A percentile compares a stretch with the other conserved stretches of the same genome.
phyloP scores from a whole-genome alignment of 2,329 filamentous ascomycete species.

The Calonectria henricotiae region DNA sequence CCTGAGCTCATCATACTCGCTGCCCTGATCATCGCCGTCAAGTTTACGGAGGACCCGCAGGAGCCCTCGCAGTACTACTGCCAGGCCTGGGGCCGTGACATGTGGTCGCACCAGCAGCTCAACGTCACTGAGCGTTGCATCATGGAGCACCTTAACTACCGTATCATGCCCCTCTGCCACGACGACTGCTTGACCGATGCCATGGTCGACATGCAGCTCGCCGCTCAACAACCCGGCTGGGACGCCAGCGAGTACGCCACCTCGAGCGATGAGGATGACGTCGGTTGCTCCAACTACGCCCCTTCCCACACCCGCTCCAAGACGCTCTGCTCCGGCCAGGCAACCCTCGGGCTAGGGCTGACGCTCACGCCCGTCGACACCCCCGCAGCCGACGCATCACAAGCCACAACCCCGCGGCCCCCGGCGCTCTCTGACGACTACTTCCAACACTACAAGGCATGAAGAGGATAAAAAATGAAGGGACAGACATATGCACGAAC shows the following conservation, averaged over 20 bases:
- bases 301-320: slow-evolving; percentile 58
- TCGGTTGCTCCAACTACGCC: slow-evolving; percentile 50
- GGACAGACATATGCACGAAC: slow-evolving; percentile 33
- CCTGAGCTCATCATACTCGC: slow-evolving; percentile 77
- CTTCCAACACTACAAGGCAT: slow-evolving; percentile 49
- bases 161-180: slow-evolving; percentile 74
- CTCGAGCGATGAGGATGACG: slow-evolving; percentile 51
- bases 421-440: slow-evolving; percentile 47
- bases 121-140: slow-evolving; percentile 77
- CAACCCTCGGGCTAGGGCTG: slow-evolving; percentile 48
- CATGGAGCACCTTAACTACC: slow-evolving; percentile 76
- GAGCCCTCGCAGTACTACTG: slow-evolving; percentile 70
- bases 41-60: slow-evolving; percentile 76
- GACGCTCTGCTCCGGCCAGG: slow-evolving; percentile 53
- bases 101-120: slow-evolving; percentile 76
- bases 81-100: slow-evolving; percentile 67
- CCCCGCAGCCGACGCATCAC: slow-evolving; percentile 41
- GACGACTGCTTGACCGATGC: slow-evolving; percentile 72
- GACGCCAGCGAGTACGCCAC: slow-evolving; percentile 53
- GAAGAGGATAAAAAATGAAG: slow-evolving; percentile 23
- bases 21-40: slow-evolving; percentile 76
- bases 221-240: slow-evolving; percentile 59
- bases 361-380: slow-evolving; percentile 52
- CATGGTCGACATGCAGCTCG: slow-evolving; percentile 76
- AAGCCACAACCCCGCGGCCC: slow-evolving; percentile 44